Conservation (phyloP, 2,329 filamentous ascomycete species). For the Apiospora pterosperma region DNA sequence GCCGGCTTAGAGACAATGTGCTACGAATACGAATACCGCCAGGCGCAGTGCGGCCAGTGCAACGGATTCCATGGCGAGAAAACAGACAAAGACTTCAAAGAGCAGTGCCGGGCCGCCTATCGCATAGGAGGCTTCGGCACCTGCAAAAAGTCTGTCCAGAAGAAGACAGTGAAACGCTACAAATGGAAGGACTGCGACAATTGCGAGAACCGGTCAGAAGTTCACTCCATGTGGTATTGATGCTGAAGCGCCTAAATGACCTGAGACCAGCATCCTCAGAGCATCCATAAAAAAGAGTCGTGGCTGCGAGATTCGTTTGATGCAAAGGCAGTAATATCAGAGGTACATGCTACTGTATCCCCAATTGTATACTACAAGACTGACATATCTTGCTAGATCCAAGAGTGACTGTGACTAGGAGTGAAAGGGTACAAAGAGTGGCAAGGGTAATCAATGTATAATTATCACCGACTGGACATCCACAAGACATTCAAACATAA, state of each 20-base stretch:
- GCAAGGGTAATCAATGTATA: not conserved
- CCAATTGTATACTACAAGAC: not conserved
- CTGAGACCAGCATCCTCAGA: too few relatives aligned
- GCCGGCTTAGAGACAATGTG: conserved; percentile 5
- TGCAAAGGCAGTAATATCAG: too few relatives aligned
- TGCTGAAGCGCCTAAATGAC: not conserved
- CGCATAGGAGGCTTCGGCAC: not conserved
- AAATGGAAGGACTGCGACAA: conserved; percentile 5
- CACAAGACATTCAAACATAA: not conserved
- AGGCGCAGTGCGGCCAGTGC: conserved; percentile 8
- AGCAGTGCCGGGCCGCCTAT: not conserved
- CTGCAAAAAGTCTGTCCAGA: not conserved
- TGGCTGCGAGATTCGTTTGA: not conserved
- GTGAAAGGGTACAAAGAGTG: not conserved
- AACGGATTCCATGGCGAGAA: not conserved
- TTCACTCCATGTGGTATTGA: conserved; percentile 5
- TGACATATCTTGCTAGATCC: not conserved
- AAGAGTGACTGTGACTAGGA: too few relatives aligned
- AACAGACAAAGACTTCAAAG: conserved; percentile 1
- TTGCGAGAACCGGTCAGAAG: not conserved
- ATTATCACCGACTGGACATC: not conserved
- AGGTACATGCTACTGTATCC: not conserved
- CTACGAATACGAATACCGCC: conserved; percentile 3
- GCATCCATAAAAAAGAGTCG: too few relatives aligned
- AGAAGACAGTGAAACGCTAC: not conserved